Base-by-base conservation (phyloP, 192 early-diverging fungal genomes). In the Entomortierella chlamydospora region DNA sequence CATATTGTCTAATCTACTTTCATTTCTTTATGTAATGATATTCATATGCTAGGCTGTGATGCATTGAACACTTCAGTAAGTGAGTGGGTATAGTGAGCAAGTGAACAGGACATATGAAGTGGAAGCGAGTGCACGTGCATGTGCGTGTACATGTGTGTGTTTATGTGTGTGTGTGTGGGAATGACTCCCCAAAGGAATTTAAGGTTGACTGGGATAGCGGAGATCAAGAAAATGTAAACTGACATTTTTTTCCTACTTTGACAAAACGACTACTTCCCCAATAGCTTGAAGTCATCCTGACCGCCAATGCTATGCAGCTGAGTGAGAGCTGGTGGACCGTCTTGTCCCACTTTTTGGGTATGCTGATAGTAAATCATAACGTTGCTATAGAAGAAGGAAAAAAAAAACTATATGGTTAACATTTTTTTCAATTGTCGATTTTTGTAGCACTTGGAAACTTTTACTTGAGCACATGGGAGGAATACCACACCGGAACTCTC, bases 391-490 rank as follows among this genome's bases (percentile, higher is more conserved):
- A 57, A 57, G 10, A 37, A 37, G 10, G 20, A 63, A 52, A 52
- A 63, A 52, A 5, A 52, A 37, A 37, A 37, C 4, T 37, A 7
- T 7, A 37, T n/a, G 11, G 12, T 4, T 20, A 20, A n/a, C 29
- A n/a, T n/a, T n/a, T n/a, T n/a, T n/a, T n/a, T n/a, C 18, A 34
- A 23, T 61, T 33, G 26, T 42, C 23, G n/a, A n/a, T 34, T 0
- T 8, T 23, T 41, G 18, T 85, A 77, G 91, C 87, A n/a, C 82
- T 96, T 47, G 81, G 85, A 34, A 96, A 95, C 86, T 97, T 97
- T 79, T 97, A 95, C 83, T 84, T 95, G 68, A 91, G 92, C 64
- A 96, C 96, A 18, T 96, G 94, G 94, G 96, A 97, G 86, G 95
- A 95, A 69, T 96, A 97, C 72, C 93, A 96, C 69, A 97, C 96